Evolutionary conservation across 352 stramenopile genomes (phyloP), one percentile per base, ranked within the genome.

Genomic region (Globisporangium ultimum): DNA sequence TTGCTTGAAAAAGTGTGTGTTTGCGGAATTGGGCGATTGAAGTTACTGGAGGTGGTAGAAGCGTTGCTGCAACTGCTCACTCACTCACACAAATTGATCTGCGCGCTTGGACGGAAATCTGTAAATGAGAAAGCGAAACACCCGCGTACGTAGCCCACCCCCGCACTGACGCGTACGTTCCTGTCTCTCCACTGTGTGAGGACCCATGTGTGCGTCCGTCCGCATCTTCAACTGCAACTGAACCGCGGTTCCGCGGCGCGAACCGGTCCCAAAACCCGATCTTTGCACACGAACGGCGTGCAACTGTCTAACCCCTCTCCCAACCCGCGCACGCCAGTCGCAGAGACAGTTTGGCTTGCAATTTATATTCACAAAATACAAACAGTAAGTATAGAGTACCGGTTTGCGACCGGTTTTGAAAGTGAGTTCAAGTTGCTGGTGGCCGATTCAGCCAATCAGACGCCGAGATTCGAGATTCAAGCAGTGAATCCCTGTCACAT

Each of bases 401-500:
- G 34, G 17, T 47, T 17, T 5, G 0, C 13, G 9, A 56, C 20
- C 51, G 34, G 51, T 56, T 20, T 4, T 9, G 5, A 15, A 5
- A 13, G n/a, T 2, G 21, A 56, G 40, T 56, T 56, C 51, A 56
- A 56, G n/a, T 56, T 56, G 50, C 20, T 11, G 3, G 28, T 38
- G 46, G n/a, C 12, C 17, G 17, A 10, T 11, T 0, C 32, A 45
- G 50, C 50, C 50, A 55, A 55, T 55, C 32, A 55, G 17, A 15
- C 11, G 10, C 18, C 32, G 32, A 55, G 28, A 28, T 47, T 56
- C 51, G 18, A 56, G 18, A 36, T 36, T 36, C 28, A 36, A 36
- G 28, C 28, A 36, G 28, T 6, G 28, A 36, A 36, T 36, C 28
- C 51, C 40, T 56, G 51, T 56, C 51, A 56, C 51, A 56, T 56